Conservation (phyloP, 2,329 filamentous ascomycete species). For the Mycogone perniciosa region DNA sequence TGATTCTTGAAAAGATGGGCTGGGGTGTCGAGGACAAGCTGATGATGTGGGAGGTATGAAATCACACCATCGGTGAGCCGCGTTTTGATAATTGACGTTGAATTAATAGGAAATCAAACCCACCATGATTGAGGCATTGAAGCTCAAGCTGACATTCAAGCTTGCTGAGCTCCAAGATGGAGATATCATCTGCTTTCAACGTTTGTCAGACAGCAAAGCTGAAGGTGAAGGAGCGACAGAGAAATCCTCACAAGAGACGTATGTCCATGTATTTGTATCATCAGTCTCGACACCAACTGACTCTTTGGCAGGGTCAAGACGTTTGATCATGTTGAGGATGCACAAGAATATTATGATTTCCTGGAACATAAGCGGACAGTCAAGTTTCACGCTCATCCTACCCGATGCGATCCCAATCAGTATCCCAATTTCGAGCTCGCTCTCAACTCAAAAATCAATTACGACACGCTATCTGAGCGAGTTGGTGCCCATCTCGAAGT, state of each 20-base stretch:
- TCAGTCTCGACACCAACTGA: background rate
- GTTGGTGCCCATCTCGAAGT: slow-evolving; percentile 72
- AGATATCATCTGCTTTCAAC: slow-evolving; percentile 93
- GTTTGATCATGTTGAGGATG: slow-evolving; percentile 58
- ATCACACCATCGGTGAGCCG: background rate
- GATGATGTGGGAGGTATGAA: slow-evolving; percentile 66
- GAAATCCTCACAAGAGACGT: slow-evolving; percentile 27
- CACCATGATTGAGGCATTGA: slow-evolving; percentile 92
- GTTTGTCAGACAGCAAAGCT: slow-evolving; percentile 45
- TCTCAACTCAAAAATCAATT: slow-evolving; percentile 81
- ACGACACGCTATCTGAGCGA: slow-evolving; percentile 79
- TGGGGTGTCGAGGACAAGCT: slow-evolving; percentile 66
- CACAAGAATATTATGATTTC: slow-evolving; percentile 87
- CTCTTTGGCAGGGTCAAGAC: slow-evolving; percentile 14
- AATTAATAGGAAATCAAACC: slow-evolving; percentile 77
- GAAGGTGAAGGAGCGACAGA: slow-evolving; percentile 22
- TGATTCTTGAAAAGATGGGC: slow-evolving; percentile 75
- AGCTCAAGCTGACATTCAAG: slow-evolving; percentile 81
- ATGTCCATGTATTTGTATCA: slow-evolving; percentile 11
- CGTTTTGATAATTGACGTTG: background rate
- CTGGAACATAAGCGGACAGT: slow-evolving; percentile 77
- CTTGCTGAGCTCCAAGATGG: slow-evolving; percentile 94
- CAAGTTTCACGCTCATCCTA: slow-evolving; percentile 65
- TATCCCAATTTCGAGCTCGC: slow-evolving; percentile 67
- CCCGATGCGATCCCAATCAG: slow-evolving; percentile 47